phyloP scores from a whole-genome alignment of 1,139 yeast species.

The Kurtzmaniella natalensis region DNA sequence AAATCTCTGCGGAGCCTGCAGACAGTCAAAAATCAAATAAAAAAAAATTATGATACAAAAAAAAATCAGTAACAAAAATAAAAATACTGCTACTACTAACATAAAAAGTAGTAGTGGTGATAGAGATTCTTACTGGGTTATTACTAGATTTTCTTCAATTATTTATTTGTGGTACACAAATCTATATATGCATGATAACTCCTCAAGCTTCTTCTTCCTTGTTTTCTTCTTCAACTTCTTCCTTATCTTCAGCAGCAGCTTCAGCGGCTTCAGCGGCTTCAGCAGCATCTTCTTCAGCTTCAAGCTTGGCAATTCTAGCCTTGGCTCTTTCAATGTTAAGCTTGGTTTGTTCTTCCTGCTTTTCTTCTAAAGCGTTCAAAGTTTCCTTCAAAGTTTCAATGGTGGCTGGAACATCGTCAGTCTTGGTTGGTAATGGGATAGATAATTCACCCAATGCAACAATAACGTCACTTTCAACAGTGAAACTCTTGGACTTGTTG shows the following conservation, averaged over 20 bases:
- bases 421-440: constrained; percentile 74
- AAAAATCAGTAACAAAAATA: too few relatives aligned
- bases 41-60: too few relatives aligned
- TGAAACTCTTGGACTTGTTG: constrained; percentile 46
- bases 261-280: constrained; percentile 16
- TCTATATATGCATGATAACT: neutral
- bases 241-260: constrained; percentile 15
- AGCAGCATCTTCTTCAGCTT: constrained; percentile 33
- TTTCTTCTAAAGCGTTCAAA: constrained; percentile 61
- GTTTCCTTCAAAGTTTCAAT: constrained; percentile 70
- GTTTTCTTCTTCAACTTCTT: constrained; percentile 15
- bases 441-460: constrained; percentile 74
- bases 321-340: constrained; percentile 72
- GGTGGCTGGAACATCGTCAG: constrained; percentile 68
- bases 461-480: constrained; percentile 78
- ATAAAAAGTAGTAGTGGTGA: too few relatives aligned
- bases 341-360: constrained; percentile 80
- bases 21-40: too few relatives aligned
- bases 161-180: too few relatives aligned
- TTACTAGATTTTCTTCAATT: too few relatives aligned
- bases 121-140: too few relatives aligned
- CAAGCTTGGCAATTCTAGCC: constrained; percentile 67
- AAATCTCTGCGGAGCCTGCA: too few relatives aligned
- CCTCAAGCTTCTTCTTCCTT: neutral
- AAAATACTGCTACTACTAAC: too few relatives aligned